Conservation (phyloP, 140 eudicot species). For the Ambrosia hybrid region DNA sequence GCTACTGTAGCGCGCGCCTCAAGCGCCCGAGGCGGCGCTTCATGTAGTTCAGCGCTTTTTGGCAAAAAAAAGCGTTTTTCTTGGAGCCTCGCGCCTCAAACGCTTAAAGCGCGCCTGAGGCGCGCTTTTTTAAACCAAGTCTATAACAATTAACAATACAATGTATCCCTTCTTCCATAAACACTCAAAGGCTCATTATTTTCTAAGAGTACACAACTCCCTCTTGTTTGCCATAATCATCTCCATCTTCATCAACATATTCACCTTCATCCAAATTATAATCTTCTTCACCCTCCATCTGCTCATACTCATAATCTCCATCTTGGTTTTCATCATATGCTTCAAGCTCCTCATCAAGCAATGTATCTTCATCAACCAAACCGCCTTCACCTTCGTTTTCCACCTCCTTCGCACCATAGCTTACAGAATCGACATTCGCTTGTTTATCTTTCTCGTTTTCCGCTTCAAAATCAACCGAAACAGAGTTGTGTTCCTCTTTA, state of each 20-base stretch:
- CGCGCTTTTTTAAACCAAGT: too few species aligned
- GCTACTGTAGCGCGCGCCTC: too few species aligned
- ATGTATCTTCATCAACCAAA: constrained; percentile 43
- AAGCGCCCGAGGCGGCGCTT: too few species aligned
- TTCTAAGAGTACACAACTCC: constrained; percentile 44
- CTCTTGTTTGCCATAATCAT: constrained; percentile 63
- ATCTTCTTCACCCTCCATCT: constrained; percentile 61
- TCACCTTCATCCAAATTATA: constrained; percentile 60
- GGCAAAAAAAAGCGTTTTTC: too few species aligned
- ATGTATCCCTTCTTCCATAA: constrained; percentile 3
- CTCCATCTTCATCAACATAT: constrained; percentile 53
- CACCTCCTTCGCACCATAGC: not conserved
- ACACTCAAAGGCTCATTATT: constrained; percentile 21
- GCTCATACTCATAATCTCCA: constrained; percentile 68
- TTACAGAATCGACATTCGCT: not conserved
- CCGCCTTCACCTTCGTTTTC: constrained; percentile 63
- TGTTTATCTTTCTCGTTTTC: constrained; percentile 30
- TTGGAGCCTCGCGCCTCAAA: too few species aligned
- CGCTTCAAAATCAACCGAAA: constrained; percentile 18
- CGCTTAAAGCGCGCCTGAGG: too few species aligned
- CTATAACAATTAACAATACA: constrained; percentile 15
- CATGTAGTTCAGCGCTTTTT: too few species aligned
- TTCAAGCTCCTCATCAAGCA: constrained; percentile 55
- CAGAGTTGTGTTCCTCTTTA: constrained; percentile 18
- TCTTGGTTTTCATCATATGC: constrained; percentile 53